These are phyloP conservation scores for Camellia japonica DNA, from an alignment of 148 eudicot species.

Conservation along the genomic window DNA sequence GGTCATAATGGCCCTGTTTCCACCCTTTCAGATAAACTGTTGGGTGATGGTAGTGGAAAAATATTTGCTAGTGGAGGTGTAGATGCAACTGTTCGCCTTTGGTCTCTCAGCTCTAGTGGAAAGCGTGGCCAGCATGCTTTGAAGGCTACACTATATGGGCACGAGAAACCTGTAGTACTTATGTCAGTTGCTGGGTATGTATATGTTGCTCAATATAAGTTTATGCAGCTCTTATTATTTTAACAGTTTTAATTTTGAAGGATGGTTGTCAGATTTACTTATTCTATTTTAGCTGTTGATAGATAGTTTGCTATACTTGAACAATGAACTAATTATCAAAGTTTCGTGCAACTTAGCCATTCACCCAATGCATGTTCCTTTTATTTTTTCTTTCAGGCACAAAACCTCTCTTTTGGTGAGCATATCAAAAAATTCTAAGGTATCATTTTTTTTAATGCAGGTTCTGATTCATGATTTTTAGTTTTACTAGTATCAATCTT, in stretches of 20 bases:
- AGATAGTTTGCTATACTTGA: neutral
- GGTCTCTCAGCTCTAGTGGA: conserved; percentile 68
- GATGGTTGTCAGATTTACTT: neutral
- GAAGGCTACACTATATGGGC: conserved; percentile 67
- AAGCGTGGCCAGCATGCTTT: conserved; percentile 66
- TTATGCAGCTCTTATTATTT: neutral
- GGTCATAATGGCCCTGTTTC: conserved; percentile 74
- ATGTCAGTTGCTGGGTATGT: conserved; percentile 73
- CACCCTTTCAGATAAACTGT: conserved; percentile 62
- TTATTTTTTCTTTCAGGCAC: conserved; percentile 53
- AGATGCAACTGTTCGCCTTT: conserved; percentile 79
- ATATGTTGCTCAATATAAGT: conserved; percentile 2
- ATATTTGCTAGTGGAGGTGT: conserved; percentile 84
- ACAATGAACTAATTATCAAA: neutral
- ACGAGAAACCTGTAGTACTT: conserved; percentile 54
- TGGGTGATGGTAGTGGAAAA: conserved; percentile 50
- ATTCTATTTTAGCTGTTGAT: neutral
- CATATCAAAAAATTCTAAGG: conserved; percentile 77
- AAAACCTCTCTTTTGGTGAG: conserved; percentile 68
- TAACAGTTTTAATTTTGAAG: neutral
- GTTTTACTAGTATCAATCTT: neutral
- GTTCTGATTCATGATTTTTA: neutral
- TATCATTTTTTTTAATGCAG: conserved; percentile 18
- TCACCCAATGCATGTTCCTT: neutral
- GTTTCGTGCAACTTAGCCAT: neutral